These are phyloP conservation scores for Ascochyta clinopodiicola DNA, from an alignment of 2,329 filamentous ascomycete genomes.

Conservation along the genomic window DNA sequence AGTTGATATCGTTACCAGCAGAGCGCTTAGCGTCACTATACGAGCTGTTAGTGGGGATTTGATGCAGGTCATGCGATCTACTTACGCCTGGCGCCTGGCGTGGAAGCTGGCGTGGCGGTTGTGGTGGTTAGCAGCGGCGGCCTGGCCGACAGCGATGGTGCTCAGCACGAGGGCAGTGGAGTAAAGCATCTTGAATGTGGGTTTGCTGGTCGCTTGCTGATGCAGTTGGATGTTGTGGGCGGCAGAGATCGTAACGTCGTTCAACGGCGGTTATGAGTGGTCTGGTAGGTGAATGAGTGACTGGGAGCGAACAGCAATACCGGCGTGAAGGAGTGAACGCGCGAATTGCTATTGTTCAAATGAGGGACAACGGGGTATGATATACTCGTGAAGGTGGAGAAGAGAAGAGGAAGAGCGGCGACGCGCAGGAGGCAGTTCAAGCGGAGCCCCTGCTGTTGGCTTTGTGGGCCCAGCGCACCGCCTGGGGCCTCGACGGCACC, in stretches of 20 bases:
- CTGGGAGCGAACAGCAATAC: slow-evolving; percentile 34
- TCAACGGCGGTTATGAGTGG: slow-evolving; percentile 29
- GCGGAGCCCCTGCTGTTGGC: slow-evolving; percentile 25
- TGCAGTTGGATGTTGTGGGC: slow-evolving; percentile 16
- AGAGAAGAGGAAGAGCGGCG: slow-evolving; percentile 33
- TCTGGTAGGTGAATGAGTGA: slow-evolving; percentile 37
- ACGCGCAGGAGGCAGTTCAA: slow-evolving; percentile 29
- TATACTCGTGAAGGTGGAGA: slow-evolving; percentile 37
- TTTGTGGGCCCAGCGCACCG: slow-evolving; percentile 17
- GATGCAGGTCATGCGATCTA: slow-evolving; percentile 1
- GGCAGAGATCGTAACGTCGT: slow-evolving; percentile 34
- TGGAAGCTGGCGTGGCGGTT: slow-evolving; percentile 48
- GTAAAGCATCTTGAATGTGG: slow-evolving; percentile 41
- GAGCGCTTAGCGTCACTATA: slow-evolving; percentile 43
- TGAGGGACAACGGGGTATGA: slow-evolving; percentile 33
- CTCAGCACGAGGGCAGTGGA: slow-evolving; percentile 46
- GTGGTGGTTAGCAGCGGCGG: slow-evolving; percentile 39
- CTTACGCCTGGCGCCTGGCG: slow-evolving; percentile 43
- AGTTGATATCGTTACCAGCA: slow-evolving; percentile 34
- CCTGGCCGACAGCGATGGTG: slow-evolving; percentile 46
- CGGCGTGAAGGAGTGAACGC: slow-evolving; percentile 50
- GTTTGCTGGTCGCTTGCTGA: slow-evolving; percentile 5
- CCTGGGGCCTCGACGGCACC: slow-evolving; percentile 26
- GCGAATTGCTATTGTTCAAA: slow-evolving; percentile 36
- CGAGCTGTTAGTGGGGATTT: not conserved